A percentile compares a stretch with the other conserved stretches of the same genome.
Evolutionary conservation across 139 green algal genomes (phyloP).

Genomic region (Bryopsis sp.): DNA sequence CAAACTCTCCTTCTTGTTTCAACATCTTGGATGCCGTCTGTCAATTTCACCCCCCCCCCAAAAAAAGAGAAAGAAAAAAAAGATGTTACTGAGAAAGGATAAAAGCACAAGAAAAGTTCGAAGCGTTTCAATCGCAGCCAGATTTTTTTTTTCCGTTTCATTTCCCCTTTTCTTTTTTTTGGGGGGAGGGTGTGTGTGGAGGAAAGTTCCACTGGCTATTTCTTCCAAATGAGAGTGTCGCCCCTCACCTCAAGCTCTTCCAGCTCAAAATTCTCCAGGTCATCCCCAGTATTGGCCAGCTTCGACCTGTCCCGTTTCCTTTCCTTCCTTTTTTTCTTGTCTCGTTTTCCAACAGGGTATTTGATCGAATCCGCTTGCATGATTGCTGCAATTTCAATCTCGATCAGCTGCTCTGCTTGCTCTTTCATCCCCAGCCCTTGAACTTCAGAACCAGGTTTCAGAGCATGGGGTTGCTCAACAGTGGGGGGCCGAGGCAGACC

Average conservation of each 20-base stretch:
- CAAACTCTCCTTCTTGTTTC: neutral
- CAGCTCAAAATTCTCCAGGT: conserved; percentile 31
- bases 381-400: conserved; percentile 7
- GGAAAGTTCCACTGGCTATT: no score
- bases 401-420: conserved; percentile 7
- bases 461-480: conserved; percentile 19
- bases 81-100: neutral
- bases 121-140: no score
- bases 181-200: no score
- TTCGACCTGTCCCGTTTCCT: neutral
- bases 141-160: no score
- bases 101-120: no score
- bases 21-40: neutral
- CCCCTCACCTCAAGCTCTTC: conserved; percentile 27
- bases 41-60: neutral
- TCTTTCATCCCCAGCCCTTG: neutral
- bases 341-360: conserved; percentile 12
- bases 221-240: neutral
- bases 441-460: neutral
- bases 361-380: neutral
- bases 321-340: conserved; percentile 20
- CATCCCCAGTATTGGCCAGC: conserved; percentile 10
- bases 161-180: no score
- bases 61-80: neutral
- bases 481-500: conserved; percentile 55